Percentiles rank a stretch among this genome's conserved stretches.
Conservation (phyloP, 2,329 filamentous ascomycete genomes). For the Diaporthe australafricana region DNA sequence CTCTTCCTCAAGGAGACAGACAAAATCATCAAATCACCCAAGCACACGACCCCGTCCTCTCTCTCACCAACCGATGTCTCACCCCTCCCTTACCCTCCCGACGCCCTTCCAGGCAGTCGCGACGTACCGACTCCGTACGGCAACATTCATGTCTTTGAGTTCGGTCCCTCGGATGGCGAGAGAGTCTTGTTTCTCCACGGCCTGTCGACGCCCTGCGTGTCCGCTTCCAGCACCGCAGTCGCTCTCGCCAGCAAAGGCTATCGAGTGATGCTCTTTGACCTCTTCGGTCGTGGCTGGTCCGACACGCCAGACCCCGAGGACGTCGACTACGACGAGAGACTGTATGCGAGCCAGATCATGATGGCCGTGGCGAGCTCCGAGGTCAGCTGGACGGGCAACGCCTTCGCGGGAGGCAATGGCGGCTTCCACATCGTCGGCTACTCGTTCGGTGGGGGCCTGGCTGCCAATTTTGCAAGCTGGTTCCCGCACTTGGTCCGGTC, state of each 20-base stretch:
- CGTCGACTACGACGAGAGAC: conserved; percentile 76
- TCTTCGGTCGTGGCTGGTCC: conserved; percentile 77
- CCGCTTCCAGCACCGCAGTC: conserved; percentile 75
- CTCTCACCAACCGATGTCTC: conserved; percentile 4
- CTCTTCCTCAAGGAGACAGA: background rate
- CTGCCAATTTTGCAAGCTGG: conserved; percentile 77
- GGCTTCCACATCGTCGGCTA: conserved; percentile 81
- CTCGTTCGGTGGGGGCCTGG: conserved; percentile 84
- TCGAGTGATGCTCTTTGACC: conserved; percentile 84
- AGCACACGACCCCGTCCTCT: background rate
- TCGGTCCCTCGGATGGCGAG: conserved; percentile 77
- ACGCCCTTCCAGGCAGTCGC: conserved; percentile 77
- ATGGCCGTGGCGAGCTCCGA: conserved; percentile 77
- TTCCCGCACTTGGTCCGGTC: conserved; percentile 77
- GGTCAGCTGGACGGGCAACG: conserved; percentile 71
- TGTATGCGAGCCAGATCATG: conserved; percentile 80
- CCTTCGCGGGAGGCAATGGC: conserved; percentile 32
- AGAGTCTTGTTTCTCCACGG: conserved; percentile 86
- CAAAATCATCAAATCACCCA: conserved; percentile 42
- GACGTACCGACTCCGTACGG: conserved; percentile 83
- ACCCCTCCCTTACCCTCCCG: conserved; percentile 67
- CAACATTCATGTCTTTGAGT: conserved; percentile 83
- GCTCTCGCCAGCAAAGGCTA: conserved; percentile 74
- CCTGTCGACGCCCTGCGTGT: conserved; percentile 84
- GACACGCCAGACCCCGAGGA: conserved; percentile 73